Base-by-base conservation (phyloP, 108 stramenopile genomes). In the Nitzschia sp. region DNA sequence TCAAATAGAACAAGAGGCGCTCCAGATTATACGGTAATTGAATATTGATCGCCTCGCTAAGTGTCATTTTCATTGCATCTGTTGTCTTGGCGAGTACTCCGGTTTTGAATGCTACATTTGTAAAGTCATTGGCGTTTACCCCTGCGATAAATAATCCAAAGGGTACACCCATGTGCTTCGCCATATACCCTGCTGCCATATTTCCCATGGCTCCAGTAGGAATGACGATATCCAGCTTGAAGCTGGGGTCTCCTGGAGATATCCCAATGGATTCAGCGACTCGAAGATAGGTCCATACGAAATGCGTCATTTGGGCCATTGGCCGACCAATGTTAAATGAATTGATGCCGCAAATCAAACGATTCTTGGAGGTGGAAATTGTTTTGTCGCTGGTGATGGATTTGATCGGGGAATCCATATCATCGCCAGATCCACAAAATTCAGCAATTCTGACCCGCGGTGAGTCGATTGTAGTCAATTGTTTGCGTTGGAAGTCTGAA, bases 171-270 rank as follows among this genome's bases (percentile, higher is more conserved):
- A 87, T 83, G 55, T 75, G 56, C 47, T 90, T 88, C 48, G 85
- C 85, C 82, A 96, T 87, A 57, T 87, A 88, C 15, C 65, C 69
- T 9, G 78, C 88, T 1, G 83, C 80, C 25, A 90, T 62, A 55
- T 96, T 96, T 2, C 95, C 95, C 91, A 96, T 92, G 60, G 95
- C 95, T n/a, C 95, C 92, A 3, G 93, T 93, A 8, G 95, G 95
- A 35, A 96, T 58, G 6, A 93, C 80, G 53, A 96, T 53, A 59
- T 96, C 89, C 45, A 93, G 61, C 33, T 21, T 23, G 60, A 68
- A 67, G 28, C 28, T 64, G 56, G 61, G 36, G 61, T 85, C 85
- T 22, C 81, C 77, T 27, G 71, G 66, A 31, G 52, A 2, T 11
- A 73, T 50, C 0, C 71, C 76, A 19, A 85, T 41, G 32, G 70